Percentiles rank a stretch among this genome's conserved stretches.
Conservation (phyloP, 1,139 yeast genomes). For the Nakaseomyces uthaithaninus region DNA sequence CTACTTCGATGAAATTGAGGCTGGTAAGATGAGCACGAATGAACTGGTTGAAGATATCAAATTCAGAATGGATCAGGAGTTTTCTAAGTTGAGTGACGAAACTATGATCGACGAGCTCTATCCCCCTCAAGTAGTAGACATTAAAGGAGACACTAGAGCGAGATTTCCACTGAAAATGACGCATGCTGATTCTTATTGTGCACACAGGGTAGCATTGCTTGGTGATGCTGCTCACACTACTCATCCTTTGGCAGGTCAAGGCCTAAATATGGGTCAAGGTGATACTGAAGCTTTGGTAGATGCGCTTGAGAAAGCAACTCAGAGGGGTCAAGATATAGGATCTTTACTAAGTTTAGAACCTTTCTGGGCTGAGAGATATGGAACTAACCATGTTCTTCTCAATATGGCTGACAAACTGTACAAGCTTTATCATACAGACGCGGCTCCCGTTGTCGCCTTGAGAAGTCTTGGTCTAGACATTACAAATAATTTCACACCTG, state of each 20-base stretch:
- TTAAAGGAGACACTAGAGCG: slow-evolving; percentile 64
- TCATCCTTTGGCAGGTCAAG: slow-evolving; percentile 97
- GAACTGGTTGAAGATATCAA: slow-evolving; percentile 57
- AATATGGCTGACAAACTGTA: slow-evolving; percentile 92
- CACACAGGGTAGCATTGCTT: slow-evolving; percentile 77
- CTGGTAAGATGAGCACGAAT: slow-evolving; percentile 33
- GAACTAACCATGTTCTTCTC: slow-evolving; percentile 66
- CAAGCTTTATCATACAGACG: slow-evolving; percentile 73
- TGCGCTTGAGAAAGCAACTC: slow-evolving; percentile 62
- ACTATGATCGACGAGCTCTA: slow-evolving; percentile 44
- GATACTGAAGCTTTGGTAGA: slow-evolving; percentile 69
- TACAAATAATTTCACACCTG: slow-evolving; percentile 52
- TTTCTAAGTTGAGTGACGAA: slow-evolving; percentile 37
- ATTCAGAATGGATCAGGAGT: slow-evolving; percentile 56
- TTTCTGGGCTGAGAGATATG: slow-evolving; percentile 74
- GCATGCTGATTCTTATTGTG: slow-evolving; percentile 84
- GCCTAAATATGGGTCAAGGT: slow-evolving; percentile 95
- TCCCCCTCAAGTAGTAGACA: slow-evolving; percentile 57
- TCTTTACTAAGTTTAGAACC: slow-evolving; percentile 68
- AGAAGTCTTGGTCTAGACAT: slow-evolving; percentile 70
- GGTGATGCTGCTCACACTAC: slow-evolving; percentile 99
- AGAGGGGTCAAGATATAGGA: slow-evolving; percentile 85
- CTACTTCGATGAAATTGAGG: slow-evolving; percentile 52
- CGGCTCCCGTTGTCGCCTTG: slow-evolving; percentile 61
- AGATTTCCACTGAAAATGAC: slow-evolving; percentile 81